These are phyloP conservation scores for Pleurotus djamor DNA, from an alignment of 768 basidiomycete species.

Conservation along the genomic window DNA sequence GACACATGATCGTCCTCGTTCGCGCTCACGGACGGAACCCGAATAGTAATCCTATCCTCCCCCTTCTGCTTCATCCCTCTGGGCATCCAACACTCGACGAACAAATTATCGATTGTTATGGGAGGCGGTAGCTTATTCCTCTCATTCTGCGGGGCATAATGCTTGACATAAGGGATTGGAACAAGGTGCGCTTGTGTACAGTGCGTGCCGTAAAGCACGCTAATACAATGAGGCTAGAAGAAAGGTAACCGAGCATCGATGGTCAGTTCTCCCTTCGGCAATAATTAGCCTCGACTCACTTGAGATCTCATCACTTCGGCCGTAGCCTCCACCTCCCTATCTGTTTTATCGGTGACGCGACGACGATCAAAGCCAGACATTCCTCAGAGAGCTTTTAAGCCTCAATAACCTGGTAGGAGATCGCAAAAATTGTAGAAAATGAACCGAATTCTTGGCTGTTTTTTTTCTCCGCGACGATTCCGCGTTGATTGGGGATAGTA, in stretches of 20 bases:
- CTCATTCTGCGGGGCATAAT: neutral
- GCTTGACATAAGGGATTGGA: conserved; percentile 3
- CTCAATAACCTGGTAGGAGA: neutral
- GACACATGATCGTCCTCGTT: neutral
- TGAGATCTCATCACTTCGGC: neutral
- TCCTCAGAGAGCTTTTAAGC: neutral
- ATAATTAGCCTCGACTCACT: neutral
- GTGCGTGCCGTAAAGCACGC: conserved; percentile 5
- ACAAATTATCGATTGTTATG: neutral
- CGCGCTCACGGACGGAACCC: neutral
- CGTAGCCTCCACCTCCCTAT: conserved; percentile 4
- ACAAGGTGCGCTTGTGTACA: conserved; percentile 4
- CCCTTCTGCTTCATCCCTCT: conserved; percentile 5
- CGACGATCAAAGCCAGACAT: conserved; percentile 8
- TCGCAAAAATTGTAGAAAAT: neutral
- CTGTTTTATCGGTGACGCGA: conserved; percentile 5
- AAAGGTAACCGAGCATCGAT: neutral
- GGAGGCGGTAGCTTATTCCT: neutral
- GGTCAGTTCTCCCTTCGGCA: neutral
- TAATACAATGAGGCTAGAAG: conserved; percentile 1
- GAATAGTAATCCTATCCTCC: neutral
- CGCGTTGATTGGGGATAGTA: neutral
- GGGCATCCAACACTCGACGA: conserved; percentile 4
- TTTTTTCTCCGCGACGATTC: neutral
- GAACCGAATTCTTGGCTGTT: neutral